A percentile compares a stretch with the other conserved stretches of the same genome.
These are phyloP conservation scores for Carex littledalei DNA, from an alignment of 176 grass and related monocot species.

Conservation along the genomic window DNA sequence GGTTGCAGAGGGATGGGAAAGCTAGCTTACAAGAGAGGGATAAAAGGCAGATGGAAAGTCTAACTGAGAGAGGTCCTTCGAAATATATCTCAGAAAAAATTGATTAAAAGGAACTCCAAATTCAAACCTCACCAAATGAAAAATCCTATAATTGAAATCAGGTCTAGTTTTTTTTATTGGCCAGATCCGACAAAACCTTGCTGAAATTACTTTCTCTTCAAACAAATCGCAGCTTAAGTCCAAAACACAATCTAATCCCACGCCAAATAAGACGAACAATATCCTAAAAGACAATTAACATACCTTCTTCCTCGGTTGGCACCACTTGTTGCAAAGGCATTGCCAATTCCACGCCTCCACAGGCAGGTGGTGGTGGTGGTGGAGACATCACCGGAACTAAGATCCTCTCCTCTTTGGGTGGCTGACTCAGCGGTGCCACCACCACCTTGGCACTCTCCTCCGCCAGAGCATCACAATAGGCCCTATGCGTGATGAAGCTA, in stretches of 20 bases:
- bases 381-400: background rate
- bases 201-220: background rate
- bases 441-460: slow-evolving; percentile 80
- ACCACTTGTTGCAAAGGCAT: slow-evolving; percentile 27
- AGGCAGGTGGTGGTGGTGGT: background rate
- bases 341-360: background rate
- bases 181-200: slow-evolving; percentile 24
- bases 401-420: slow-evolving; percentile 7
- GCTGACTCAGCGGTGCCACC: background rate
- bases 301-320: slow-evolving; percentile 18
- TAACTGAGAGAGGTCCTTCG: slow-evolving; percentile 28
- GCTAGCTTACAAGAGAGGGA: slow-evolving; percentile 22
- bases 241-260: slow-evolving; percentile 10
- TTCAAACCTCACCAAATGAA: background rate
- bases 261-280: slow-evolving; percentile 14
- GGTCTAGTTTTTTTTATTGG: no score
- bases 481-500: slow-evolving; percentile 98
- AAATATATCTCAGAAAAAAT: slow-evolving; percentile 13
- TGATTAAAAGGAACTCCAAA: background rate
- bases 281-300: background rate
- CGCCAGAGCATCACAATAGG: slow-evolving; percentile 87
- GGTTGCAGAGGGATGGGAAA: slow-evolving; percentile 39
- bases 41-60: slow-evolving; percentile 27
- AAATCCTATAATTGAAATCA: no score
- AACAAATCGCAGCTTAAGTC: background rate